These are phyloP conservation scores for Pestalotiopsis sp. DNA, from an alignment of 2,329 filamentous ascomycete genomes.

Conservation along the genomic window DNA sequence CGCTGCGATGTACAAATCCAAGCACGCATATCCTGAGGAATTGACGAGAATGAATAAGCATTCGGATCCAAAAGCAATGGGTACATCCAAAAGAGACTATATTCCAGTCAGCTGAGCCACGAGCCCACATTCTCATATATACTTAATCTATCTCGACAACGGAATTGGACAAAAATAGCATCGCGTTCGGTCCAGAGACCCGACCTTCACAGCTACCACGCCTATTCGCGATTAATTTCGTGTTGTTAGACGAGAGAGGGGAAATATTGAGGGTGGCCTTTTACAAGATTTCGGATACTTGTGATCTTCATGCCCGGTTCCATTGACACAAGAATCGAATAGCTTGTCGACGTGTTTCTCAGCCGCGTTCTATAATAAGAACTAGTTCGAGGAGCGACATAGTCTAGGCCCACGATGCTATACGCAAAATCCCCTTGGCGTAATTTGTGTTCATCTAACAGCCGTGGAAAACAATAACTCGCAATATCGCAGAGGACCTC, in stretches of 20 bases:
- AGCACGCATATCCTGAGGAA: no score
- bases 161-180: slow-evolving; percentile 35
- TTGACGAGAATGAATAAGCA: no score
- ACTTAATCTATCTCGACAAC: slow-evolving; percentile 35
- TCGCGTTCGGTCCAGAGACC: slow-evolving; percentile 12
- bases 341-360: neutral
- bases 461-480: slow-evolving; percentile 38
- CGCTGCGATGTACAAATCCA: no score
- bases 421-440: slow-evolving; percentile 31
- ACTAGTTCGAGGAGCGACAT: neutral
- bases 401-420: slow-evolving; percentile 15
- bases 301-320: slow-evolving; percentile 7
- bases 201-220: neutral
- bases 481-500: slow-evolving; percentile 37
- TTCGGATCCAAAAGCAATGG: neutral
- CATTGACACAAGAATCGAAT: slow-evolving; percentile 7
- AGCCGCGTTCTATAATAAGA: slow-evolving; percentile 27
- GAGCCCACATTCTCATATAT: slow-evolving; percentile 27
- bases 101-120: neutral
- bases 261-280: slow-evolving; percentile 13
- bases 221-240: neutral
- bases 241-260: neutral
- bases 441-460: slow-evolving; percentile 47
- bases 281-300: slow-evolving; percentile 23
- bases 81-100: neutral